A percentile compares a stretch with the other conserved stretches of the same genome.
Evolutionary conservation across 1,139 yeast species (phyloP).

Genomic region (Suhomyces yuchorum): DNA sequence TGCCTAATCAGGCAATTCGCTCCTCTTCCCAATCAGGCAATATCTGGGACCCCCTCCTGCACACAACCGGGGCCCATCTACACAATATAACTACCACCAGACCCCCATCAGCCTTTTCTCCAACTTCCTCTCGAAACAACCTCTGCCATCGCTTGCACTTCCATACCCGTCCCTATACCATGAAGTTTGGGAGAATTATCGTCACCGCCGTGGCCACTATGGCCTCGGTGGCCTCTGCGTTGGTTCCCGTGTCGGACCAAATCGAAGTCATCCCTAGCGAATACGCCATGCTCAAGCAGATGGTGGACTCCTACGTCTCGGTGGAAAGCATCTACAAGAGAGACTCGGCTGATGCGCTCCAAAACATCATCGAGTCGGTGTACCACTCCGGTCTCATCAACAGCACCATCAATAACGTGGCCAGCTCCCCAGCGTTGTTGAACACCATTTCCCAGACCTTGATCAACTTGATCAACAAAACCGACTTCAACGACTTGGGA

Average conservation of each 20-base stretch:
- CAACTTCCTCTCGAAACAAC: background rate
- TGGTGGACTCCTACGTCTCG: constrained; percentile 7
- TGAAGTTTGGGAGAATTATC: constrained; percentile 9
- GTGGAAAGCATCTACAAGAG: constrained; percentile 15
- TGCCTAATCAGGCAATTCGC: constrained; percentile 5
- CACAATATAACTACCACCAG: constrained; percentile 4
- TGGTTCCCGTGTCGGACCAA: constrained; percentile 4
- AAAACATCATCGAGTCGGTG: constrained; percentile 20
- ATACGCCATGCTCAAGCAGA: constrained; percentile 3
- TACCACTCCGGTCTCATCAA: constrained; percentile 34
- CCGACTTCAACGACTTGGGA: constrained; percentile 4
- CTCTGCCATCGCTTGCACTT: background rate
- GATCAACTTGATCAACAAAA: constrained; percentile 13
- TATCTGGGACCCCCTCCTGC: background rate
- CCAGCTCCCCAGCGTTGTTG: constrained; percentile 25
- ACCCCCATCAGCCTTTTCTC: constrained; percentile 1
- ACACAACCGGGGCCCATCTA: background rate
- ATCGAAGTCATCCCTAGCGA: constrained; percentile 3
- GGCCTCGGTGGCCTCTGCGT: constrained; percentile 3
- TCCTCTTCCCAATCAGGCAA: constrained; percentile 13
- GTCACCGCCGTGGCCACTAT: constrained; percentile 3
- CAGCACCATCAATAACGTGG: constrained; percentile 33
- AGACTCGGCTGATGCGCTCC: constrained; percentile 19
- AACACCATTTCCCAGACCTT: constrained; percentile 27
- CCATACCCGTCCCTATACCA: constrained; percentile 2